Evolutionary conservation across 345 rosid species (phyloP).

Genomic region (Hypericum perforatum): DNA sequence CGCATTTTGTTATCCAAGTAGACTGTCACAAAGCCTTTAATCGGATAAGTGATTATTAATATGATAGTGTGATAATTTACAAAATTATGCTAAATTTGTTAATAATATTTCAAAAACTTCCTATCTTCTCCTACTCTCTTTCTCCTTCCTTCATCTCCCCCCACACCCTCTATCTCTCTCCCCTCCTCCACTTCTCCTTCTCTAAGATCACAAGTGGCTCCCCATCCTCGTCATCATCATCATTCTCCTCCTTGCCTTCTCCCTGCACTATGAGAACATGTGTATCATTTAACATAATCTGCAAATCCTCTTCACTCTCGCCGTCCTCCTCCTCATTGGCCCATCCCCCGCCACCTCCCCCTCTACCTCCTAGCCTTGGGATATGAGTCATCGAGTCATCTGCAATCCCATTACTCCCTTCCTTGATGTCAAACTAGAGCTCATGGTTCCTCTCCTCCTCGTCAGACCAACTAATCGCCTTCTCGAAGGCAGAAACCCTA

Average conservation of each 20-base stretch:
- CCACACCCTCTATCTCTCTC: slow-evolving; percentile 42
- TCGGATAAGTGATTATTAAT: too few relatives aligned
- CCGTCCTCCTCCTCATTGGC: slow-evolving; percentile 45
- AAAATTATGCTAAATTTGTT: too few relatives aligned
- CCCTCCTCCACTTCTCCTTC: slow-evolving; percentile 52
- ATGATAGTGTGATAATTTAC: too few relatives aligned
- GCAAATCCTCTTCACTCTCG: slow-evolving; percentile 61
- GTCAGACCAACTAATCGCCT: slow-evolving; percentile 1
- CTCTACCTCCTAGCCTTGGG: slow-evolving; percentile 43
- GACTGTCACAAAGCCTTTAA: too few relatives aligned
- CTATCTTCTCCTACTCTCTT: slow-evolving; percentile 27
- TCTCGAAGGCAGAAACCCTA: slow-evolving; percentile 35
- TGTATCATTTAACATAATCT: slow-evolving; percentile 51
- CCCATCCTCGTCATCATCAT: slow-evolving; percentile 72
- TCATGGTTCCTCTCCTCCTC: slow-evolving; percentile 22
- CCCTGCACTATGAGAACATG: slow-evolving; percentile 46
- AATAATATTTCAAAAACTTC: too few relatives aligned
- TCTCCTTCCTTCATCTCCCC: too few relatives aligned
- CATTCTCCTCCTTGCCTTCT: slow-evolving; percentile 37
- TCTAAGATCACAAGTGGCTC: slow-evolving; percentile 70
- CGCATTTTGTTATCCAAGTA: too few relatives aligned
- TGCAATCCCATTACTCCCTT: slow-evolving; percentile 18
- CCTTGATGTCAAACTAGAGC: slow-evolving; percentile 76
- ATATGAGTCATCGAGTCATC: too few relatives aligned
- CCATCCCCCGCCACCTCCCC: slow-evolving; percentile 51